A percentile compares a stretch with the other conserved stretches of the same genome.
These are phyloP conservation scores for Withania somnifera DNA, from an alignment of 305 asterid genomes.

Conservation along the genomic window DNA sequence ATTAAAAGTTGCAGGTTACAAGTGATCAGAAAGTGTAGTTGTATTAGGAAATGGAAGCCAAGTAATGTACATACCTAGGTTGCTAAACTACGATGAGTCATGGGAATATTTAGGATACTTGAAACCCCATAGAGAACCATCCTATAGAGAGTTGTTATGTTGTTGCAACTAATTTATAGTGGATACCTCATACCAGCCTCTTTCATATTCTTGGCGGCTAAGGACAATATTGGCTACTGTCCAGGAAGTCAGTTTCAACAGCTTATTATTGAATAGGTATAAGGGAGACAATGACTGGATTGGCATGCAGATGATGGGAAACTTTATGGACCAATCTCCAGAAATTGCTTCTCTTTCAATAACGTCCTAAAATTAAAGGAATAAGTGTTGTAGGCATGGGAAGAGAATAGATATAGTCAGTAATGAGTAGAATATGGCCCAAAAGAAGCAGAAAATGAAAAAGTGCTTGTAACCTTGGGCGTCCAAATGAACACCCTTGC, in stretches of 20 bases:
- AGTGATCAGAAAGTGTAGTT: constrained; percentile 6
- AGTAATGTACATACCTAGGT: constrained; percentile 43
- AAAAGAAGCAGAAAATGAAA: too few species aligned
- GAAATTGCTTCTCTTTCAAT: constrained; percentile 87
- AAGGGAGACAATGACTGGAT: constrained; percentile 81
- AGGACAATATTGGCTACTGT: too few species aligned
- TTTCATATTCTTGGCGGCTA: constrained; percentile 73
- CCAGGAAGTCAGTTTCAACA: constrained; percentile 91
- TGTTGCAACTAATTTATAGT: constrained; percentile 61
- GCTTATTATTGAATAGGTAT: constrained; percentile 76
- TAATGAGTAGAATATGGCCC: too few species aligned
- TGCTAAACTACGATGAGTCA: constrained; percentile 50
- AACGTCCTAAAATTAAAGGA: too few species aligned
- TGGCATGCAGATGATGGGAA: constrained; percentile 99
- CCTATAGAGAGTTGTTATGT: constrained; percentile 79
- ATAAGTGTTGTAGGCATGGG: too few species aligned
- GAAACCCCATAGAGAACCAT: too few species aligned
- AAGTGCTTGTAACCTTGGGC: too few species aligned
- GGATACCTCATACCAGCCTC: constrained; percentile 82
- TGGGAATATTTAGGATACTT: constrained; percentile 66
- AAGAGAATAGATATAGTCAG: too few species aligned
- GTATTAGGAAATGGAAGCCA: constrained; percentile 71
- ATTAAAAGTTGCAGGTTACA: too few species aligned
- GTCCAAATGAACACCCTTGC: too few species aligned
- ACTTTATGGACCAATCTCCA: constrained; percentile 83